These are phyloP conservation scores for Postia placenta DNA, from an alignment of 768 basidiomycete species.

Conservation along the genomic window DNA sequence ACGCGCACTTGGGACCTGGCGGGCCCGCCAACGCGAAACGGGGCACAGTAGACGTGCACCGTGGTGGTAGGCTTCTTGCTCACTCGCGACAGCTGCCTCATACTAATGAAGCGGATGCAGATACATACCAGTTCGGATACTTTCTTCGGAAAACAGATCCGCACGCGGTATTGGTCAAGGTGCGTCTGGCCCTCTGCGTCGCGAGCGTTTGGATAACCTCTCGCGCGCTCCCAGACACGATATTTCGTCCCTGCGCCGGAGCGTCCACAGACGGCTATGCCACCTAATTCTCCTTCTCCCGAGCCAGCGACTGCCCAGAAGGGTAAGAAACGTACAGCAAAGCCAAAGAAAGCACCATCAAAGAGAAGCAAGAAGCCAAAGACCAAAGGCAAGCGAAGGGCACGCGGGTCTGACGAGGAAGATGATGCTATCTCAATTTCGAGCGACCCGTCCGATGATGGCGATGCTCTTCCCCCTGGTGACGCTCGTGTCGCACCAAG, in stretches of 20 bases:
- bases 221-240: conserved; percentile 29
- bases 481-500: conserved; percentile 12
- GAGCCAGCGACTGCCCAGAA: conserved; percentile 6
- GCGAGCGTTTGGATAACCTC: not conserved
- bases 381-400: conserved; percentile 21
- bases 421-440: conserved; percentile 11
- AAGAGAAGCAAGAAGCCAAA: conserved; percentile 30
- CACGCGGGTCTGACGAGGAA: conserved; percentile 16
- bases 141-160: conserved; percentile 80
- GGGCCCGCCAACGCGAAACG: conserved; percentile 48
- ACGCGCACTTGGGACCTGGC: conserved; percentile 34
- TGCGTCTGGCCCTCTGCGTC: conserved; percentile 24
- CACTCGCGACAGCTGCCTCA: not conserved
- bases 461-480: not conserved
- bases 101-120: conserved; percentile 31
- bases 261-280: conserved; percentile 15
- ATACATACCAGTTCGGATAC: conserved; percentile 86
- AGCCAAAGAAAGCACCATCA: not conserved
- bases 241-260: conserved; percentile 30
- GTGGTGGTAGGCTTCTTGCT: conserved; percentile 56
- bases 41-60: conserved; percentile 73
- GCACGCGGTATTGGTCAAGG: conserved; percentile 80
- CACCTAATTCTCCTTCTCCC: conserved; percentile 5
- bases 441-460: conserved; percentile 10
- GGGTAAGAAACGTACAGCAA: conserved; percentile 22